Evolutionary conservation across 1,284 basidiomycete genomes (phyloP).

Genomic region (Tausonia pullulans): DNA sequence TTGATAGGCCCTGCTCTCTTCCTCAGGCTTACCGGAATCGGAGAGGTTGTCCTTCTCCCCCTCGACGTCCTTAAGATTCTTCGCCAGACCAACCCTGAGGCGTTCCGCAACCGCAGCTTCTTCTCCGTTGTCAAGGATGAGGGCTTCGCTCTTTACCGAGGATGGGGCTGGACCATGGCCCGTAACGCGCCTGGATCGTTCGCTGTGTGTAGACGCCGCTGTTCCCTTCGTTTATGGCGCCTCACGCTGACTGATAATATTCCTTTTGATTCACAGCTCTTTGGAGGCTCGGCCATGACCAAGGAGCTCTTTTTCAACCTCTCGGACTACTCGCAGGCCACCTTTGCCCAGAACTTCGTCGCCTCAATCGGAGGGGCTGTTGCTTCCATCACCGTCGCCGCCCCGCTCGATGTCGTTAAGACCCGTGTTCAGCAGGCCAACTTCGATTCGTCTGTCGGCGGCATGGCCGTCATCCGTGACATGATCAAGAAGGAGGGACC

Average conservation of each 20-base stretch:
- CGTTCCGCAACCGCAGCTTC: conserved; percentile 84
- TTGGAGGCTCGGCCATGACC: conserved; percentile 87
- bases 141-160: conserved; percentile 78
- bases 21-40: conserved; percentile 36
- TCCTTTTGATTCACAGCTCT: conserved; percentile 48
- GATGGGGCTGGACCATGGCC: conserved; percentile 98
- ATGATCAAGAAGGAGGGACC: conserved; percentile 78
- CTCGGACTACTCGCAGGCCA: conserved; percentile 79
- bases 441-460: conserved; percentile 79
- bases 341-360: conserved; percentile 90
- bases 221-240: background rate
- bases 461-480: conserved; percentile 76
- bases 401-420: conserved; percentile 87
- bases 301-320: conserved; percentile 90
- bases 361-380: conserved; percentile 90
- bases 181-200: conserved; percentile 94
- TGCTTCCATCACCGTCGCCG: conserved; percentile 89
- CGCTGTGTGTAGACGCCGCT: conserved; percentile 49
- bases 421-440: conserved; percentile 97
- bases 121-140: conserved; percentile 85
- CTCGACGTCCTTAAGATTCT: conserved; percentile 97
- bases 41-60: conserved; percentile 65
- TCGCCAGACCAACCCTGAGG: conserved; percentile 92
- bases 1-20: conserved; percentile 12
- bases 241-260: background rate